Conservation (phyloP, 176 grass and related monocot genomes). For the Triticum turgidum region DNA sequence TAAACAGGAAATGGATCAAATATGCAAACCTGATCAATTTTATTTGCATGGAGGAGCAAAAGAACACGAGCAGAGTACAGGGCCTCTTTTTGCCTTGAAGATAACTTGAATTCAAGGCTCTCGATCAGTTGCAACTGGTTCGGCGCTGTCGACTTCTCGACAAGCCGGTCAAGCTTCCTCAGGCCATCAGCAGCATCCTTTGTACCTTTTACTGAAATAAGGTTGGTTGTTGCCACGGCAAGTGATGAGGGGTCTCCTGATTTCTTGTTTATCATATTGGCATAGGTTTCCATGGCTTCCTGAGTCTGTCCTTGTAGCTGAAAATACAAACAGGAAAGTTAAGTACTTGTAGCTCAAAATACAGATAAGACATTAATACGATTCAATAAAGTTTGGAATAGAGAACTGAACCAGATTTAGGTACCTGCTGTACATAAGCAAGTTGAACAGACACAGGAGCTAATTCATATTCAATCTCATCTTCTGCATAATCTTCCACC, state of each 20-base stretch:
- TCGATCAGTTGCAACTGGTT: constrained; percentile 68
- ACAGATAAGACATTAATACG: background rate
- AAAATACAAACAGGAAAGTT: constrained; percentile 32
- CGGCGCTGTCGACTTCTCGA: constrained; percentile 59
- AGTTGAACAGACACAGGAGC: constrained; percentile 84
- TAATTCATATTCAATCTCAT: constrained; percentile 77
- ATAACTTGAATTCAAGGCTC: constrained; percentile 73
- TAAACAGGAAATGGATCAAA: background rate
- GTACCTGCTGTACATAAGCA: constrained; percentile 84
- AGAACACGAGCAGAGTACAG: constrained; percentile 72
- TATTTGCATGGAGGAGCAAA: constrained; percentile 84
- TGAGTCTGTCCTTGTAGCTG: constrained; percentile 78
- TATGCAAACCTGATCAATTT: constrained; percentile 68
- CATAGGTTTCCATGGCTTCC: constrained; percentile 79
- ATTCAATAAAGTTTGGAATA: background rate
- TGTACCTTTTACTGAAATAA: constrained; percentile 76
- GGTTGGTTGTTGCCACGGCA: constrained; percentile 79
- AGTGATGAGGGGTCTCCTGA: constrained; percentile 63
- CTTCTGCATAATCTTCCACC: constrained; percentile 68
- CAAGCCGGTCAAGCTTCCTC: constrained; percentile 67
- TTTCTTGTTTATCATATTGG: constrained; percentile 51
- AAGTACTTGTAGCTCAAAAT: constrained; percentile 52
- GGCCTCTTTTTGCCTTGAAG: constrained; percentile 71
- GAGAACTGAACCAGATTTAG: background rate
- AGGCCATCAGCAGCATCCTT: constrained; percentile 79